Percentiles rank a stretch among this genome's conserved stretches.
Conservation (phyloP, 176 grass and related monocot genomes). For the Oryza brachyantha region DNA sequence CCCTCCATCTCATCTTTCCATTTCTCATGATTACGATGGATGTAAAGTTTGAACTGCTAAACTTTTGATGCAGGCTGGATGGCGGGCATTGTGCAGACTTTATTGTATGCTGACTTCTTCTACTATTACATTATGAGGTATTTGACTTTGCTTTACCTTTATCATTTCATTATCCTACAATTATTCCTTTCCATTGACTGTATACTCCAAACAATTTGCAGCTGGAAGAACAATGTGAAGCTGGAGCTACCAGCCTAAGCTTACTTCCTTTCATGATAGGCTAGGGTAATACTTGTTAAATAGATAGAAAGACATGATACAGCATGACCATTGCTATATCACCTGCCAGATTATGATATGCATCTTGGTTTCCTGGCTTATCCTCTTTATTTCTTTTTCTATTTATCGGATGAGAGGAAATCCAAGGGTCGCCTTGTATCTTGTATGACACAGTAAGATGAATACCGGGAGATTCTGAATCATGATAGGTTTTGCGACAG, state of each 20-base stretch:
- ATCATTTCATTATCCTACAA: not conserved
- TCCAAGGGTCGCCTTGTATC: constrained; percentile 12
- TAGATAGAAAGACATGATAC: constrained; percentile 16
- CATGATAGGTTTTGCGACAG: not conserved
- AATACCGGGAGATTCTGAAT: not conserved
- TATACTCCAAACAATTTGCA: constrained; percentile 40
- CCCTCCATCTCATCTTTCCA: not conserved
- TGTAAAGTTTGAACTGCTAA: not conserved
- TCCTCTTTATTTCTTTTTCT: not conserved
- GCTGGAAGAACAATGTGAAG: constrained; percentile 95
- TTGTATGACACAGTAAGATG: constrained; percentile 13
- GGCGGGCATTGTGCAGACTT: constrained; percentile 73
- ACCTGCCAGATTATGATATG: not conserved
- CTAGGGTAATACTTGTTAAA: constrained; percentile 31
- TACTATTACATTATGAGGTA: constrained; percentile 98
- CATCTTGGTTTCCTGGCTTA: constrained; percentile 2
- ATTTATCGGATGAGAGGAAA: constrained; percentile 24
- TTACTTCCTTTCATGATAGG: constrained; percentile 30
- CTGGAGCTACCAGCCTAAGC: constrained; percentile 81
- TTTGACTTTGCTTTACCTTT: not conserved
- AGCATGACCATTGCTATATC: not conserved
- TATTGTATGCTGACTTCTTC: constrained; percentile 94
- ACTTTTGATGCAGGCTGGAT: constrained; percentile 63
- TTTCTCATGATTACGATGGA: not conserved
- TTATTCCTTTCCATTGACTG: constrained; percentile 28